phyloP scores from a whole-genome alignment of 768 basidiomycete genomes.

The Boletus sp. region DNA sequence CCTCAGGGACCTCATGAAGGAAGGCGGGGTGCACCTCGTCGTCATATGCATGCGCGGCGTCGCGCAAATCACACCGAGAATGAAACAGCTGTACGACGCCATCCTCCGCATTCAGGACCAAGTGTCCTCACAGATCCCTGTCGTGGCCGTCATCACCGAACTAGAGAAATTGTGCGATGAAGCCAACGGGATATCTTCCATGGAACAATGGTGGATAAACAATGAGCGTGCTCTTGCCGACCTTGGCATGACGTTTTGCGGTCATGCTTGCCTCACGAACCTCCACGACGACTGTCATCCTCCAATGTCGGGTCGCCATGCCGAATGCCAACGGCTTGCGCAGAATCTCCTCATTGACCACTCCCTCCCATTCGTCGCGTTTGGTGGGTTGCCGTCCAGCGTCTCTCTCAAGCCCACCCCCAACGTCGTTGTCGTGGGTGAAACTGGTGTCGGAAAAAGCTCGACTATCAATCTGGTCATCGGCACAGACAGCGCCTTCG shows the following conservation, averaged over 20 bases:
- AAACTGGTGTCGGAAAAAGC: slow-evolving; percentile 31
- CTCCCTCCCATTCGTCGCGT: slow-evolving; percentile 13
- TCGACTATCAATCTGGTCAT: slow-evolving; percentile 19
- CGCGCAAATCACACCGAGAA: slow-evolving; percentile 18
- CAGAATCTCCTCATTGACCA: slow-evolving; percentile 19
- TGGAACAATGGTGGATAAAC: slow-evolving; percentile 25
- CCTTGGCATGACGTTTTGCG: slow-evolving; percentile 14
- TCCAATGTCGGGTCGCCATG: slow-evolving; percentile 14
- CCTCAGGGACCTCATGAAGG: slow-evolving; percentile 17
- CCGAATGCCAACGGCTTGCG: slow-evolving; percentile 17
- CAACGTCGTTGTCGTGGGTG: slow-evolving; percentile 41
- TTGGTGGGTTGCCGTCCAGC: slow-evolving; percentile 3
- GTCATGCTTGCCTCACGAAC: slow-evolving; percentile 26
- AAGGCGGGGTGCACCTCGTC: slow-evolving; percentile 27
- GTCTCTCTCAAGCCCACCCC: slow-evolving; percentile 17
- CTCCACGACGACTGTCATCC: slow-evolving; percentile 23
- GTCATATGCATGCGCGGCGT: slow-evolving; percentile 25
- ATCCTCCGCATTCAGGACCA: slow-evolving; percentile 22
- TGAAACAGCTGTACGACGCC: slow-evolving; percentile 20
- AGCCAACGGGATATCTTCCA: slow-evolving; percentile 13
- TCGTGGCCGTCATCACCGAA: slow-evolving; percentile 28
- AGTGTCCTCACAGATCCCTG: slow-evolving; percentile 16
- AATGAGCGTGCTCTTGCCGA: background rate
- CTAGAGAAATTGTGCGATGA: slow-evolving; percentile 21
- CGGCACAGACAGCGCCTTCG: slow-evolving; percentile 15